Evolutionary conservation across 345 rosid species (phyloP), one percentile per base, ranked within the genome.

Genomic region (Reutealis trisperma): DNA sequence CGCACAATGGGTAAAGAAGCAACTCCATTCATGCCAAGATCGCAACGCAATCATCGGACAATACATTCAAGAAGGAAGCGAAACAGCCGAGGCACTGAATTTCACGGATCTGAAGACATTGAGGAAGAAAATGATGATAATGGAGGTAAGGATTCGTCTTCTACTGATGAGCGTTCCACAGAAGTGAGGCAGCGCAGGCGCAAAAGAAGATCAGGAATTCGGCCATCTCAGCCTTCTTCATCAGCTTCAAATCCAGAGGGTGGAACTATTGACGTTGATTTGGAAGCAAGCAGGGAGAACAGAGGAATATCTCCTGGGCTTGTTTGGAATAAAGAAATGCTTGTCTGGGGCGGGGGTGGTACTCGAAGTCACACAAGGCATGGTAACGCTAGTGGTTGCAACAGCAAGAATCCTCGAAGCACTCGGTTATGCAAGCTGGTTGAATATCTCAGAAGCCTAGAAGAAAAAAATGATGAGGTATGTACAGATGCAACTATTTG

Each of bases 331-430:
- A 72, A 88, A 3, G 98, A 94, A 75, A 77, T 82, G 87, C 92
- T 90, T 87, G 93, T 89, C 62, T 94, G 98, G 98, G 98, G 98
- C 57, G 86, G 88, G 87, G 98, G 98, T 57, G 98, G 98, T 58
- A 75, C 90, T 67, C 85, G 98, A 80, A 94, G 98, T 86, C 86
- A 88, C 81, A 88, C 95, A 12, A 86, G 98, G 63, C 97, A 94
- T 78, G 97, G 95, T 13, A 90, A 80, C 81, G 70, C 85, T 69
- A 84, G 83, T 81, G 80, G 86, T 77, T 81, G 87, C 79, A 84
- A 67, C 81, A 86, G 61, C 81, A 91, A 85, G 89, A 87, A 42
- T 81, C 81, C 86, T 16, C 88, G 91, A 57, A 88, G 67, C 71
- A 76, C 88, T 77, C 97, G 99, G 83, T 64, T 91, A 70, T 90